These are phyloP conservation scores for Heliocybe sulcata DNA, from an alignment of 1,284 basidiomycete genomes.

Conservation along the genomic window DNA sequence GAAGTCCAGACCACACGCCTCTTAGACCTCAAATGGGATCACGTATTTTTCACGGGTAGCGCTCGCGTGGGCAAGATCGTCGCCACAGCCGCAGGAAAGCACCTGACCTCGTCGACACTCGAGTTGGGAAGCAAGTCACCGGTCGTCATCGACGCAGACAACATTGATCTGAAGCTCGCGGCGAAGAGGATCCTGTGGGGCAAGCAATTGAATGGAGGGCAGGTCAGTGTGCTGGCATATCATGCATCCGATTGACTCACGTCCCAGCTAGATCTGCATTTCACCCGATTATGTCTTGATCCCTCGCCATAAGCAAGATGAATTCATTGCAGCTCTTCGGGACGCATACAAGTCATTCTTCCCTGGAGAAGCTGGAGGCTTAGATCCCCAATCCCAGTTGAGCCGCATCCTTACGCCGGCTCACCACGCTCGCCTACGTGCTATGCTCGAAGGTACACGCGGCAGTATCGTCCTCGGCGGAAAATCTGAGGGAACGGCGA, in stretches of 20 bases:
- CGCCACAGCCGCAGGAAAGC: neutral
- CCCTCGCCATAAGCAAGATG: constrained; percentile 28
- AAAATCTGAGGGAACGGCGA: constrained; percentile 25
- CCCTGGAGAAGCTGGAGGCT: constrained; percentile 19
- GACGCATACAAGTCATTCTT: constrained; percentile 19
- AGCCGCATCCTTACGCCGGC: constrained; percentile 29
- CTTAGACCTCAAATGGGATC: neutral
- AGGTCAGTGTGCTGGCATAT: constrained; percentile 16
- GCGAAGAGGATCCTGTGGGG: constrained; percentile 36
- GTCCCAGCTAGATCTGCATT: constrained; percentile 25
- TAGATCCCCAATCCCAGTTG: constrained; percentile 21
- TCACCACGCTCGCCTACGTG: constrained; percentile 32
- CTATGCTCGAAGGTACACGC: constrained; percentile 29
- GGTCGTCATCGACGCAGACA: constrained; percentile 36
- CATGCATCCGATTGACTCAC: neutral
- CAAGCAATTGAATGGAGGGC: constrained; percentile 35
- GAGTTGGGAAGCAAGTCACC: constrained; percentile 53
- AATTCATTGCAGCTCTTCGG: constrained; percentile 30
- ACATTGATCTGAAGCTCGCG: constrained; percentile 18
- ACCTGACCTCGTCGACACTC: constrained; percentile 13
- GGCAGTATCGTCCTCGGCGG: constrained; percentile 39
- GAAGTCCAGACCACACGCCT: constrained; percentile 30
- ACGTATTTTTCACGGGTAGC: neutral
- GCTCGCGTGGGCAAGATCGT: neutral
- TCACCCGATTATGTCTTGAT: constrained; percentile 47